Base-by-base conservation (phyloP, 331 rosid genomes). In the Spiraea crenata region DNA sequence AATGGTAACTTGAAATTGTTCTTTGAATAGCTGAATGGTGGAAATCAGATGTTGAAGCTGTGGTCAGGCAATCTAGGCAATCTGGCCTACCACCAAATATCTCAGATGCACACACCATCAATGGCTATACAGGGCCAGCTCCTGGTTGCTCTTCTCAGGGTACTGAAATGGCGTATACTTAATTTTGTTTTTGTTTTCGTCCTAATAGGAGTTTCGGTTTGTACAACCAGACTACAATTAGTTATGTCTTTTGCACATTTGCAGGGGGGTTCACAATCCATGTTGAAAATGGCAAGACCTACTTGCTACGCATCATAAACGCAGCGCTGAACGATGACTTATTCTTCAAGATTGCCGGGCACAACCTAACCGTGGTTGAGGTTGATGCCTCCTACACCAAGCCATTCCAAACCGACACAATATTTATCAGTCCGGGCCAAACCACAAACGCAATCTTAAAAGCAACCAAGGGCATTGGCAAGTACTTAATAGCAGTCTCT, bases 31-130 rank as follows among this genome's bases (percentile, higher is more conserved):
- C 86, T 7, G 89, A 92, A 71, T 92, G 92, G 97, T 85, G 96
- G 96, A 92, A 91, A 76, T 75, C 83, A 65, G 93, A 92, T 31
- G 92, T 89, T 70, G 97, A 89, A 72, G 87, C 79, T 13, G 86
- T 87, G 63, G 60, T 92, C 20, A 54, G 87, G 44, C 80, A 89
- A 51, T 70, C 91, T 11, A 47, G 50, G 41, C 45, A 46, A 50
- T 63, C 85, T 51, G 93, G 97, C 46, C 5, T 74, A 34, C 92
- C 96, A 10, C 92, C 96, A 25, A 87, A 87, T 63, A 57, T 87
- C 48, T 89, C 92, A 49, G 96, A 89, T 74, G 79, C 90, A 3
- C 92, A 89, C 78, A 85, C 89, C 71, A 82, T 87, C 69, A 89
- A 85, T 54, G 92, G 96, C 45, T 82, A 70, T 71, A 67, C 90